Evolutionary conservation across 805 yeast genomes (phyloP), one percentile per base, ranked within the genome.

Genomic region (Scheffersomyces amazonensis): DNA sequence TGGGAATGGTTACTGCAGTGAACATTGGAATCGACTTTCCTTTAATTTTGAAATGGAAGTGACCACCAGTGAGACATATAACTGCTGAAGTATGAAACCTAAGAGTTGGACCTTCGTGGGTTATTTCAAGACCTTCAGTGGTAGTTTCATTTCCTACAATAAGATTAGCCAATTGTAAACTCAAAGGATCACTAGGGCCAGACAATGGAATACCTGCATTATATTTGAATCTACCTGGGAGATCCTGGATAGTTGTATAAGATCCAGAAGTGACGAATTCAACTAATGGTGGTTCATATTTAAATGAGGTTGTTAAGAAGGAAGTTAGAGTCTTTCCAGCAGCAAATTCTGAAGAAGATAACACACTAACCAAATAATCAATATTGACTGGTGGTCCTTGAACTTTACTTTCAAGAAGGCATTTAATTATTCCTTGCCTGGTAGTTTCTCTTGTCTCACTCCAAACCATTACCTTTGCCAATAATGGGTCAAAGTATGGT

Each of bases 191-290:
- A 98, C 93, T 93, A 42, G 98, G 96, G 33, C 99, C 99, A 28
- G 96, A 87, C 5, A 98, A 97, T 18, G 99, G 99, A 39, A 91
- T 98, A 60, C 99, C 99, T 49, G 85, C 76, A 56, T 95, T 86
- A 60, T 72, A 73, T 13, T 88, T 83, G 38, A 72, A 71, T 69
- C 99, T 83, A 52, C 99, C 98, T 1, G 98, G 97, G 62, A 81
- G 91, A 63, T 93, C 99, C 68, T 91, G 99, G 34, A 91, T 91
- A 3, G 96, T 87, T 25, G 98, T 91, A 64, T 88, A 88, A 30
- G 96, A 90, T 42, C 77, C 77, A 2, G 72, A 63, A 31, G 78
- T 66, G 22, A 83, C 60, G 29, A 91, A 76, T 64, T 91, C 98
- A 61, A 91, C 75, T 2, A 96, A 96, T 39, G 77, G 75, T 3